These are phyloP conservation scores for Spinellus fusiger DNA, from an alignment of 192 early-diverging fungal genomes.

Conservation along the genomic window DNA sequence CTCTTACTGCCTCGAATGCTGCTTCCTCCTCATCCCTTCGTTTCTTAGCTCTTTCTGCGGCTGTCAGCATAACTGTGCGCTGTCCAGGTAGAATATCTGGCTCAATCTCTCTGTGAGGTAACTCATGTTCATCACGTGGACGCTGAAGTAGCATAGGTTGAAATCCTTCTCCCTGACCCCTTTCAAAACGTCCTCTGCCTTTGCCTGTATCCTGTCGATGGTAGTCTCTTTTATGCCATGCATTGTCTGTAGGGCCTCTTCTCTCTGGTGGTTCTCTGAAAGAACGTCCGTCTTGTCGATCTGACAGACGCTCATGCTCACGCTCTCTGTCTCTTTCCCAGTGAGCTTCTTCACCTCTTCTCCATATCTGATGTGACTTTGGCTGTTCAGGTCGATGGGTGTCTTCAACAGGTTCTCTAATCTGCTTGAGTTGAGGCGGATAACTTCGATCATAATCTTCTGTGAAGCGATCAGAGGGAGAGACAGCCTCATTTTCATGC, in stretches of 20 bases:
- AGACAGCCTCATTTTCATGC: conserved; percentile 8
- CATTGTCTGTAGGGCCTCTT: background rate
- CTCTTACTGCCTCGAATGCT: conserved; percentile 22
- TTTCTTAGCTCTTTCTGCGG: conserved; percentile 34
- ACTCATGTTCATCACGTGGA: background rate
- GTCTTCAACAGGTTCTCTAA: too few species aligned
- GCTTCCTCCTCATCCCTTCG: conserved; percentile 35
- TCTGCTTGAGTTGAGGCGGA: conserved; percentile 11
- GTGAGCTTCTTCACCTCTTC: too few species aligned
- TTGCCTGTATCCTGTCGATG: background rate
- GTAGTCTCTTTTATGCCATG: background rate
- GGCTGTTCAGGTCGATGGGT: background rate
- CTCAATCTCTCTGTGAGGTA: background rate
- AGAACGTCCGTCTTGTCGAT: too few species aligned
- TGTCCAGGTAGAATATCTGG: background rate
- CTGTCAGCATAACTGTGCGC: conserved; percentile 29
- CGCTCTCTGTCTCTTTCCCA: too few species aligned
- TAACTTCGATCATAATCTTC: conserved; percentile 36
- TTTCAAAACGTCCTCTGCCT: background rate
- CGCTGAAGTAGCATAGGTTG: background rate
- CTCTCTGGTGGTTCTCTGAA: too few species aligned
- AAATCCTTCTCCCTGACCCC: background rate
- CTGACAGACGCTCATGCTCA: too few species aligned
- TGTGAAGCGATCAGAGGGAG: conserved; percentile 30
- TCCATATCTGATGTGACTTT: background rate